Conservation (phyloP, 345 rosid species). For the Raphanus raphanistrum region DNA sequence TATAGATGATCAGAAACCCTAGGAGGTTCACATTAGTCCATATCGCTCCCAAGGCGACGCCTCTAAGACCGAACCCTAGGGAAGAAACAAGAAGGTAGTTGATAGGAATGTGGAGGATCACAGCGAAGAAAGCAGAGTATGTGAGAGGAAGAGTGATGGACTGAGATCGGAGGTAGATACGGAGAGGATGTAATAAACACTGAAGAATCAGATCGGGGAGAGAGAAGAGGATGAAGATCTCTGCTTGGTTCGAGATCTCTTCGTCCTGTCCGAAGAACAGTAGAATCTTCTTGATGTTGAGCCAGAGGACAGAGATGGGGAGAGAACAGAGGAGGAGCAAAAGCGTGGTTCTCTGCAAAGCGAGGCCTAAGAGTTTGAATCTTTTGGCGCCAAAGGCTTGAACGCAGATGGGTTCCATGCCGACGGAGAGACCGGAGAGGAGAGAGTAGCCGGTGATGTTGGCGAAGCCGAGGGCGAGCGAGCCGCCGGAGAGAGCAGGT, state of each 20-base stretch:
- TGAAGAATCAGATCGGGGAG: conserved; percentile 75
- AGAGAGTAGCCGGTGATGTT: conserved; percentile 92
- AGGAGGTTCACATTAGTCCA: conserved; percentile 74
- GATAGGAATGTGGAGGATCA: conserved; percentile 69
- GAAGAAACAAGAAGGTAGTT: conserved; percentile 60
- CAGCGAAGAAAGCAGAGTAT: conserved; percentile 56
- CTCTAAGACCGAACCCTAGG: conserved; percentile 69
- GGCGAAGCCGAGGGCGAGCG: conserved; percentile 82
- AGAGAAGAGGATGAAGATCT: conserved; percentile 61
- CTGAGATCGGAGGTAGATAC: conserved; percentile 77
- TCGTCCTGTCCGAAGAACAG: conserved; percentile 61
- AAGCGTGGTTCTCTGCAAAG: conserved; percentile 65
- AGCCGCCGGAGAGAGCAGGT: conserved; percentile 70
- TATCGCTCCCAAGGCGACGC: conserved; percentile 66
- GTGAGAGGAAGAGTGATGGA: conserved; percentile 72
- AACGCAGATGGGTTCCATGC: conserved; percentile 92
- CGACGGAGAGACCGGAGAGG: conserved; percentile 83
- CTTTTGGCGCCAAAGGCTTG: conserved; percentile 87
- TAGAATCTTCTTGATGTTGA: conserved; percentile 68
- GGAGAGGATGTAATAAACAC: conserved; percentile 71
- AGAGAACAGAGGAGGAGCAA: conserved; percentile 61
- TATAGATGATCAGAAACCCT: conserved; percentile 52
- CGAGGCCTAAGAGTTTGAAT: conserved; percentile 66
- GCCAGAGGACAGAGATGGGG: conserved; percentile 67
- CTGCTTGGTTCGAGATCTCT: conserved; percentile 62